Base-by-base conservation (phyloP, 495 filamentous ascomycete genomes). In the Pyronema domesticum region DNA sequence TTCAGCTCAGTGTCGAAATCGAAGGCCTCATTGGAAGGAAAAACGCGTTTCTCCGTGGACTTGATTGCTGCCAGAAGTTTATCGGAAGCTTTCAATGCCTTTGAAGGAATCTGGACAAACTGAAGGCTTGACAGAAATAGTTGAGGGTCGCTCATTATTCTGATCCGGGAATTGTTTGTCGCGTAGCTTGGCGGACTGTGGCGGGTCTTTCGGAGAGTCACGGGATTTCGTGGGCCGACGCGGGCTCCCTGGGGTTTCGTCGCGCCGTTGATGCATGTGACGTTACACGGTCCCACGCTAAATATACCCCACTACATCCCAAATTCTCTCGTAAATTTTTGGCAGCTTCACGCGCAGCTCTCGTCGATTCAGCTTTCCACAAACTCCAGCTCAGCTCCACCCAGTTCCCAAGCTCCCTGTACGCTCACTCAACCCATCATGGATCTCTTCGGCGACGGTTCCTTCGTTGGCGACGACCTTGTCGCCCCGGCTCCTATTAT, bases 1-100 rank as follows among this genome's bases (percentile, higher is more conserved):
- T 71, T 72, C 6, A 80, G 58, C 55, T 80, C 77, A 13, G 67
- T 60, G 36, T 68, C 67, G 57, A 81, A 79, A 33, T 70, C 60
- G 52, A 79, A 71, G 17, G 67, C 70, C 59, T 82, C 78, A 63
- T 72, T 77, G 51, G 72, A 60, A 0, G 79, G 76, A 56, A 82
- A 80, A 45, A 69, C 72, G 58, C 73, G 78, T 58, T 72, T 76
- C 60, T 80, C 79, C 52, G 74, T 68, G 9, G 54, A 18, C 54
- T 60, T 62, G 37, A 65, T 57, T 11, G 45, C 23, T n/a, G 17
- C 37, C 15, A 65, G 62, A 4, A 65, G 59, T 30, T 35, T 39
- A 8, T 51, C 50, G 3, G 62, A 65, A 14, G 36, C 9, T 8
- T 48, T 49, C 37, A 64, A 30, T 18, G 54, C 43, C 52, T 65